Evolutionary conservation across 2,329 filamentous ascomycete species (phyloP), one percentile per base, ranked within the genome.

Genomic region (Phoma sp.): DNA sequence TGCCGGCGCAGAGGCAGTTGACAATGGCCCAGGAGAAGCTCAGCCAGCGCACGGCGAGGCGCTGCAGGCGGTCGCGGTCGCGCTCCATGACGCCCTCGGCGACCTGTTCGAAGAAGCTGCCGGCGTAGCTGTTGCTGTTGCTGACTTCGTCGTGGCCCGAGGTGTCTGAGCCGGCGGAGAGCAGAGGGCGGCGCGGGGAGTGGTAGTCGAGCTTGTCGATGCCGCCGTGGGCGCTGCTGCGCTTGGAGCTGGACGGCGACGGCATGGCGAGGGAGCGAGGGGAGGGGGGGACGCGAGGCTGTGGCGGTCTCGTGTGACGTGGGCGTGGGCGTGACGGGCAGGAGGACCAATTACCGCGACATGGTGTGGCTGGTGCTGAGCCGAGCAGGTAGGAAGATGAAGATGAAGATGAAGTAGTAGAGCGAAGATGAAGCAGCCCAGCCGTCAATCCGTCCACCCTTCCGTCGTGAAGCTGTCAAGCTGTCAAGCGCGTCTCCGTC

Each of bases 1-100:
- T 96, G 58, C 94, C 95, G 27, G 92, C 94, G 73, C 91, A 95
- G 29, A 97, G 83, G 64, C 84, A 86, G 69, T 80, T 85, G 56
- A 88, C 71, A 50, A 88, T 78, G 32, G 84, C 85, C 82, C 82
- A 87, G 27, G 74, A 75, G 70, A 88, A 88, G 71, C 83, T 84
- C 54, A 80, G 67, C 59, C 84, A 82, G 50, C 85, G 78, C 4
- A 81, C 67, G 7, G 82, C 72, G 61, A 85, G 78, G 61, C 77
- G 80, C 58, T 80, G 80, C 77, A 87, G 79, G 60, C 76, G 80
- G 63, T 74, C 71, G 53, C 84, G 78, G 69, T 87, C 85, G 54
- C 82, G 80, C 60, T 83, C 81, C 49, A 83, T 79, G 63, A 87
- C 85, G 62, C 83, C 84, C 49, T 84, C 82, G 27, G 85, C 84